These are phyloP conservation scores for Collybia mongolica DNA, from an alignment of 768 basidiomycete species.

Conservation along the genomic window DNA sequence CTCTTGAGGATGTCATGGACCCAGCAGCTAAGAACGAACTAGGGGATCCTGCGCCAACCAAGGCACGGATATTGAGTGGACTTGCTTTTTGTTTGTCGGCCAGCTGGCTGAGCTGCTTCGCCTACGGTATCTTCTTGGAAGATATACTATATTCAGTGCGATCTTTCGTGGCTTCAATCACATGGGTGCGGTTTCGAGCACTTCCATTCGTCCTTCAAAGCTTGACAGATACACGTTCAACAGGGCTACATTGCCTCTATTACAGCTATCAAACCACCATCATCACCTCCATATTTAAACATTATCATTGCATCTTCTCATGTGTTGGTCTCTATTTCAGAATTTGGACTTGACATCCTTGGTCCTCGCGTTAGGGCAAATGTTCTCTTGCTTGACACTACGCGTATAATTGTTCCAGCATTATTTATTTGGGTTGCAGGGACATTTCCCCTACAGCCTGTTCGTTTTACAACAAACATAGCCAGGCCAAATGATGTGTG, in stretches of 20 bases:
- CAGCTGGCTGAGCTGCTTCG: constrained; percentile 42
- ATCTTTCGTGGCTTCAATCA: constrained; percentile 32
- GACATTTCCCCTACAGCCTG: constrained; percentile 48
- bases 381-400: constrained; percentile 18
- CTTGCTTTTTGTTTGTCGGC: constrained; percentile 38
- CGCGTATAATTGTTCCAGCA: constrained; percentile 32
- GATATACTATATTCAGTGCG: constrained; percentile 19
- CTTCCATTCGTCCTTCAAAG: not conserved
- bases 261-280: constrained; percentile 36
- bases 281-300: constrained; percentile 52
- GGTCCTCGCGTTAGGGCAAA: constrained; percentile 1
- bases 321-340: constrained; percentile 31
- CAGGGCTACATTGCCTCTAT: constrained; percentile 46
- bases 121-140: constrained; percentile 27
- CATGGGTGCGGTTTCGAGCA: constrained; percentile 46
- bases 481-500: constrained; percentile 49
- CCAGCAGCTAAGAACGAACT: constrained; percentile 10
- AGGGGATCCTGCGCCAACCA: constrained; percentile 6
- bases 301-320: constrained; percentile 41
- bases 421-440: constrained; percentile 50
- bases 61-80: constrained; percentile 29
- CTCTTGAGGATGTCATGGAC: constrained; percentile 48
- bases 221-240: not conserved
- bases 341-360: constrained; percentile 31
- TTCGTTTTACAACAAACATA: constrained; percentile 45